Base-by-base conservation (phyloP, 2,329 filamentous ascomycete species). In the Hypoxylon sp. region DNA sequence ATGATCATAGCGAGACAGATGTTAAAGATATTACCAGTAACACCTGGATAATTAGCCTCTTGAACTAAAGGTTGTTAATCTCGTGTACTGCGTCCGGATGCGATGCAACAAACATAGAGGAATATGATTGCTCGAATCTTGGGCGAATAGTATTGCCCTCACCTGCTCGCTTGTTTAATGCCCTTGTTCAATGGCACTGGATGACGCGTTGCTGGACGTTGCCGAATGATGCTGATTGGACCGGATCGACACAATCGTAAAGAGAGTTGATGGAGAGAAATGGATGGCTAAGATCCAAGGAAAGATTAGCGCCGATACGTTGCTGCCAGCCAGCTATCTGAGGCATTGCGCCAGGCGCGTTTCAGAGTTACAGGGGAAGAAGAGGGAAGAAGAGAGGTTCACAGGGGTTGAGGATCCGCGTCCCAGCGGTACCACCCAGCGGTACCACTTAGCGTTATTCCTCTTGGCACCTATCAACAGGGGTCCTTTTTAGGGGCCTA, bases 271-370 rank as follows among this genome's bases (percentile, higher is more conserved):
- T 63, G 37, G 37, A 41, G 3, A 41, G n/a, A 17, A 41, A 19
- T 41, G 70, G 71, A 69, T 71, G 66, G 68, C 55, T 64, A 67
- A 71, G 62, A 70, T 61, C 50, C 61, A 62, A 65, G 72, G 71
- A 64, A 67, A 71, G 71, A 63, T 73, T 80, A 78, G 76, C 74
- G 72, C 70, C 70, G 72, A 73, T 71, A 67, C 69, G 65, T 76
- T 68, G 71, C 70, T 41, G 73, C 73, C 73, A 77, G 74, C 69
- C 76, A 37, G 73, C 74, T 74, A 77, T 80, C 79, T 82, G 80
- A 83, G 76, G 81, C 80, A 81, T 60, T 80, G 79, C 79, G 73
- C 79, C 81, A 82, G 80, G 77, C 77, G 74, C 72, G 82, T 84
- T 84, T 84, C 82, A 83, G 66, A 71, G 77, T 79, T 73, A 77